Percentiles rank a stretch among this genome's conserved stretches.
Evolutionary conservation across 345 rosid genomes (phyloP).

Genomic region (Lenwebbia sp.): DNA sequence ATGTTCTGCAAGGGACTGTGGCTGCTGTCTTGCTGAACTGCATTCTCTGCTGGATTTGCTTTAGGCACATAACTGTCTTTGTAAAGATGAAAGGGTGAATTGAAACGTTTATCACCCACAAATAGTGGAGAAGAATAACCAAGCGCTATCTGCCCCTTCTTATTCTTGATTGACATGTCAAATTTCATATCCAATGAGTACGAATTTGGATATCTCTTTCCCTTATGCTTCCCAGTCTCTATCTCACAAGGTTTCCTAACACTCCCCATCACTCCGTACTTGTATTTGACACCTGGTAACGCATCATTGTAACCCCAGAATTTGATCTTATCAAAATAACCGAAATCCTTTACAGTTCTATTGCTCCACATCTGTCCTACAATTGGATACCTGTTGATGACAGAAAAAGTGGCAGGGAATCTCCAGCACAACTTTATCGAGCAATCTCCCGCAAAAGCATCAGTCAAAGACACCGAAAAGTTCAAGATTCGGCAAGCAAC

Average conservation of each 20-base stretch:
- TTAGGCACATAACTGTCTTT: neutral
- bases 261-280: conserved; percentile 40
- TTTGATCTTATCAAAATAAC: conserved; percentile 32
- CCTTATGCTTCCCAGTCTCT: conserved; percentile 14
- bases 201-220: conserved; percentile 50
- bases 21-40: conserved; percentile 9
- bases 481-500: conserved; percentile 59
- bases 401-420: conserved; percentile 38
- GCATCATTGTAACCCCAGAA: conserved; percentile 25
- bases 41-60: neutral
- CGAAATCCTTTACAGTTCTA: conserved; percentile 23
- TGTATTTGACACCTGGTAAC: conserved; percentile 31
- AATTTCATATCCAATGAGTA: conserved; percentile 63
- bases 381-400: conserved; percentile 28
- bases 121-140: conserved; percentile 57
- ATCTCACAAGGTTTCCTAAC: conserved; percentile 25
- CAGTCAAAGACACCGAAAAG: conserved; percentile 24
- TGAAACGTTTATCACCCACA: conserved; percentile 40
- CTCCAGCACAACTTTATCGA: conserved; percentile 54
- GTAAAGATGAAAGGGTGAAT: neutral
- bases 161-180: conserved; percentile 33
- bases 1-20: conserved; percentile 38
- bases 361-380: conserved; percentile 61
- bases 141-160: conserved; percentile 21
- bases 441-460: conserved; percentile 55